These are phyloP conservation scores for Platanus orientalis DNA, from an alignment of 164 flowering plant genomes.

Conservation along the genomic window DNA sequence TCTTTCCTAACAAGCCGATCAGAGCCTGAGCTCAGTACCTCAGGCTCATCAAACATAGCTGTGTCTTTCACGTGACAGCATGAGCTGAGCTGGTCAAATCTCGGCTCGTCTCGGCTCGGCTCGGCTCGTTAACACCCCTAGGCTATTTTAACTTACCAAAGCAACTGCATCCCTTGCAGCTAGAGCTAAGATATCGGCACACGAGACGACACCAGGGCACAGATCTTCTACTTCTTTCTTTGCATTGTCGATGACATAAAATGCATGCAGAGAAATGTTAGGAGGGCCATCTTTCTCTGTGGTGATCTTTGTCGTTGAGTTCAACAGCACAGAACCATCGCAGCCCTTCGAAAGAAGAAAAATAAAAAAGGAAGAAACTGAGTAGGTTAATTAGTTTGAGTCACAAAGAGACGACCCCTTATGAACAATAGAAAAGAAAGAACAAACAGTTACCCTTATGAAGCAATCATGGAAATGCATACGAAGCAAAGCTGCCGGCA, in stretches of 20 bases:
- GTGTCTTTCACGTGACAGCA: no score
- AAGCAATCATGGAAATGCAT: constrained; percentile 96
- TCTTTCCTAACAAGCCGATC: no score
- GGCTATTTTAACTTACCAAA: constrained; percentile 38
- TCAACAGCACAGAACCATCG: constrained; percentile 67
- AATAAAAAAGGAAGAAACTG: neutral
- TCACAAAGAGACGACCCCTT: no score
- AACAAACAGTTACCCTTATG: constrained; percentile 46
- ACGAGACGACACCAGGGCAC: constrained; percentile 91
- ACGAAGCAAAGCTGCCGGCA: constrained; percentile 73
- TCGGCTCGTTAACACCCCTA: no score
- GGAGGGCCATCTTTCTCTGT: constrained; percentile 90
- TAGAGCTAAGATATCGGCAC: constrained; percentile 83
- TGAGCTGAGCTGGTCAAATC: no score
- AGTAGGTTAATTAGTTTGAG: no score
- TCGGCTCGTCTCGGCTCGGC: no score
- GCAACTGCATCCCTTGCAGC: constrained; percentile 82
- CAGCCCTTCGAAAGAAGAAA: constrained; percentile 45
- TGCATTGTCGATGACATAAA: constrained; percentile 72
- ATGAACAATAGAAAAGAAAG: constrained; percentile 1
- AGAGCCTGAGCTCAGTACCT: no score
- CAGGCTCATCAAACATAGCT: no score
- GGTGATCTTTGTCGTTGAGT: constrained; percentile 41
- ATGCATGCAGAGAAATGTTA: constrained; percentile 72
- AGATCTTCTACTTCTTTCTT: constrained; percentile 54